Evolutionary conservation across 441 rosid genomes (phyloP).

Genomic region (Adansonia gregorii): DNA sequence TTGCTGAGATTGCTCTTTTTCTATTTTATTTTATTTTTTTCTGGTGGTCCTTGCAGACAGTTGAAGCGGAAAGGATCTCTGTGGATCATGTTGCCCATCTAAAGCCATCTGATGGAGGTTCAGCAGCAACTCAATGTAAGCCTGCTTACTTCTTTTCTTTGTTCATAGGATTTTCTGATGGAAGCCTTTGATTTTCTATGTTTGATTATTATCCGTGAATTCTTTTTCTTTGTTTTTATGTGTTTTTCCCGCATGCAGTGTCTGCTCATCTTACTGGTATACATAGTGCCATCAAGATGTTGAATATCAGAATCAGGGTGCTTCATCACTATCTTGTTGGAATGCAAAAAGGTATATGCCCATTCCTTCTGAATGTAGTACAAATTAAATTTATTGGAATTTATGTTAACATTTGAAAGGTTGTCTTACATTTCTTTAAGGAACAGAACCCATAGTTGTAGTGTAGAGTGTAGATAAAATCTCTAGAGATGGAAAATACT

Average conservation of each 20-base stretch:
- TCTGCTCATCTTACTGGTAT: slow-evolving; percentile 97
- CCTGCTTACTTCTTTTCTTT: slow-evolving; percentile 20
- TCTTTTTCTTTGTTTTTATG: background rate
- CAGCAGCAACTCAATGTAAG: slow-evolving; percentile 88
- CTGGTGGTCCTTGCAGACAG: slow-evolving; percentile 54
- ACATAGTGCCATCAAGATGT: slow-evolving; percentile 98
- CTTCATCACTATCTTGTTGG: slow-evolving; percentile 84
- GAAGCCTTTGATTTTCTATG: background rate
- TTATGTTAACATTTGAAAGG: background rate
- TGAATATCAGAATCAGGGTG: slow-evolving; percentile 88
- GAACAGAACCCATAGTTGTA: background rate
- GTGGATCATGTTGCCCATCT: slow-evolving; percentile 98
- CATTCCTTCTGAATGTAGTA: background rate
- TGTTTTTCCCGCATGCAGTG: slow-evolving; percentile 50
- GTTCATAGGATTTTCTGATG: slow-evolving; percentile 3
- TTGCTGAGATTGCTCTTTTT: slow-evolving; percentile 20
- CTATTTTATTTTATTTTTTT: background rate
- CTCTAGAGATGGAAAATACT: background rate
- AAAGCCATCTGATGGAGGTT: slow-evolving; percentile 95
- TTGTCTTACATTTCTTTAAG: background rate
- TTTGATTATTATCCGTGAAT: background rate
- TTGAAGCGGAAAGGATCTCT: slow-evolving; percentile 93
- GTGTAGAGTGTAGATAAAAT: slow-evolving; percentile 6
- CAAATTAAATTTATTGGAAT: background rate
- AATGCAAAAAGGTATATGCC: slow-evolving; percentile 80